phyloP scores from a whole-genome alignment of 805 yeast genomes.

The Hanseniaspora valbyensis region DNA sequence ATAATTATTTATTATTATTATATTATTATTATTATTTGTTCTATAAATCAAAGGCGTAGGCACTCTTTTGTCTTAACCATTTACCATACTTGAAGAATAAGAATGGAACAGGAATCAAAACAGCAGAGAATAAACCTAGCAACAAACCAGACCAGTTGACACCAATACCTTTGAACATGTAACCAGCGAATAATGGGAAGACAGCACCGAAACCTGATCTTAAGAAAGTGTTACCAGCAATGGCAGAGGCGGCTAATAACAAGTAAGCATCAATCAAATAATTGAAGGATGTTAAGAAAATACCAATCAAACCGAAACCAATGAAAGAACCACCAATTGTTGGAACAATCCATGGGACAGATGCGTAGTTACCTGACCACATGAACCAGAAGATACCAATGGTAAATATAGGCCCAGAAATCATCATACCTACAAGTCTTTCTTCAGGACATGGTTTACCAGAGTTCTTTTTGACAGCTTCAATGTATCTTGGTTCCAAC shows the following conservation, averaged over 20 bases:
- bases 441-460: slow-evolving; percentile 66
- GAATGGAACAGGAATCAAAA: slow-evolving; percentile 57
- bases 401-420: slow-evolving; percentile 61
- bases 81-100: slow-evolving; percentile 52
- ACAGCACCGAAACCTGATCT: slow-evolving; percentile 60
- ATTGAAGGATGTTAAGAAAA: slow-evolving; percentile 59
- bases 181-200: slow-evolving; percentile 60
- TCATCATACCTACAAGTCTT: slow-evolving; percentile 64
- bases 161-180: slow-evolving; percentile 60
- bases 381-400: slow-evolving; percentile 76
- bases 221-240: slow-evolving; percentile 61
- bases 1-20: slow-evolving; percentile 1
- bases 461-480: slow-evolving; percentile 39
- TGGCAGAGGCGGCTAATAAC: slow-evolving; percentile 64
- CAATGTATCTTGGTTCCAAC: slow-evolving; percentile 43
- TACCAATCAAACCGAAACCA: slow-evolving; percentile 57
- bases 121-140: slow-evolving; percentile 49
- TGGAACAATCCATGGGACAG: slow-evolving; percentile 76
- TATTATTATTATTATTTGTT: neutral
- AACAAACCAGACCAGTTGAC: slow-evolving; percentile 71
- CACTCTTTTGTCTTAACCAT: slow-evolving; percentile 44
- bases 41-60: slow-evolving; percentile 41
- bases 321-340: slow-evolving; percentile 51
- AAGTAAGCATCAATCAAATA: slow-evolving; percentile 65
- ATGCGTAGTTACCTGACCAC: slow-evolving; percentile 71